A percentile compares a stretch with the other conserved stretches of the same genome.
Conservation (phyloP, 2,329 filamentous ascomycete species). For the Penicillium concentricum region DNA sequence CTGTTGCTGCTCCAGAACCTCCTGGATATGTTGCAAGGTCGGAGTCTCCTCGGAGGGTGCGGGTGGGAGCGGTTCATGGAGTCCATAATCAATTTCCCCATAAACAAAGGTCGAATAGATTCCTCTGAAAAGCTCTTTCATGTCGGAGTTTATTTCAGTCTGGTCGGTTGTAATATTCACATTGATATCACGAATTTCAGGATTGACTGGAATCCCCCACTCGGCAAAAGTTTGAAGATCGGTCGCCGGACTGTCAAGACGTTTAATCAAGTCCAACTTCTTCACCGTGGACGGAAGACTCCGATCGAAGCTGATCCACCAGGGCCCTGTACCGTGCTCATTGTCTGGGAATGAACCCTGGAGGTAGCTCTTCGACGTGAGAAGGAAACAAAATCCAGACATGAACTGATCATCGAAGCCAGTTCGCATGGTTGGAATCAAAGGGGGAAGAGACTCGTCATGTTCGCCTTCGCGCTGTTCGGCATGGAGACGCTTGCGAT, state of each 20-base stretch:
- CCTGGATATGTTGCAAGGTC: background rate
- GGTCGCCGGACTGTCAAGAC: background rate
- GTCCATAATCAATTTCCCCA: background rate
- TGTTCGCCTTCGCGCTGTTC: background rate
- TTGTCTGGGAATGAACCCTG: background rate
- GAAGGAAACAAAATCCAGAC: background rate
- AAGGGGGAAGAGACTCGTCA: background rate
- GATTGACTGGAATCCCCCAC: background rate
- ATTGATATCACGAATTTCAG: background rate
- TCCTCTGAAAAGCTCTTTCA: background rate
- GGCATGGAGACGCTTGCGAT: background rate
- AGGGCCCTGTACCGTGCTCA: background rate
- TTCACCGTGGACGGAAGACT: background rate
- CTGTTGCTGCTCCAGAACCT: background rate
- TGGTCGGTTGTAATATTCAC: background rate
- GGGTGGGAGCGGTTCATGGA: background rate
- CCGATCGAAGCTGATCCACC: background rate
- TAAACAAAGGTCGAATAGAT: background rate
- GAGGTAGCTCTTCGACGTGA: background rate
- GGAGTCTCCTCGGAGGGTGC: background rate
- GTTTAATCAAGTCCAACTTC: background rate
- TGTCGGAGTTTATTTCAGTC: background rate
- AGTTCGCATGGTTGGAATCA: background rate
- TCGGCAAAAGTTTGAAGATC: background rate
- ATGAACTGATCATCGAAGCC: background rate